Evolutionary conservation across 345 rosid species (phyloP).

Genomic region (Salix brachista): DNA sequence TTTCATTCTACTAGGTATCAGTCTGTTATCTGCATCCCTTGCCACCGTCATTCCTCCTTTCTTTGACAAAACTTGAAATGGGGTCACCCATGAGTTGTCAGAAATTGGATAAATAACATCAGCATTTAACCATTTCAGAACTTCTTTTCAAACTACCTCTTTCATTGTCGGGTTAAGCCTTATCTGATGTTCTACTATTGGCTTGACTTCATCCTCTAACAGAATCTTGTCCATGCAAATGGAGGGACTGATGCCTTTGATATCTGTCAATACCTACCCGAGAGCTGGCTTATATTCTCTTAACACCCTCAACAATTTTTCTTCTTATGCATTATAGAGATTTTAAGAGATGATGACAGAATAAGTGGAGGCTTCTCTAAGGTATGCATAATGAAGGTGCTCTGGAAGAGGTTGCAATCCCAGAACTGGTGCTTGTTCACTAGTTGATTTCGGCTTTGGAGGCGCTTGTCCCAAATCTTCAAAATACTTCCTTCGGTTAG

Average conservation of each 20-base stretch:
- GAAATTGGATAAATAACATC: neutral
- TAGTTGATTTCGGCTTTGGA: no score
- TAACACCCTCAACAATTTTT: neutral
- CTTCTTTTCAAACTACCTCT: neutral
- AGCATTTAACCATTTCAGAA: neutral
- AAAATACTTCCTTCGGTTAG: no score
- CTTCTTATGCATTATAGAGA: neutral
- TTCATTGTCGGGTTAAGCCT: neutral
- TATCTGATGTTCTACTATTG: neutral
- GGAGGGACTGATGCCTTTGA: neutral
- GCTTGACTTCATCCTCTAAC: neutral
- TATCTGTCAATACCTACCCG: neutral
- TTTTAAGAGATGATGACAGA: neutral
- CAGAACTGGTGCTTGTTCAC: no score
- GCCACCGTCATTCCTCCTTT: neutral
- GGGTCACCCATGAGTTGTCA: neutral
- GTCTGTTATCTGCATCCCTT: no score
- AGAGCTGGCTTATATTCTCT: neutral
- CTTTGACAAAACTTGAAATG: neutral
- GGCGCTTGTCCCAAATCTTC: no score
- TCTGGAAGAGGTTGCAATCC: no score
- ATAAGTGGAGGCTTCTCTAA: no score
- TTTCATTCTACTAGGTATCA: neutral
- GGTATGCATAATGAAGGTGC: no score
- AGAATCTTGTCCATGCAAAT: neutral